These are phyloP conservation scores for Telopea speciosissima DNA, from an alignment of 177 flowering plant species.

Conservation along the genomic window DNA sequence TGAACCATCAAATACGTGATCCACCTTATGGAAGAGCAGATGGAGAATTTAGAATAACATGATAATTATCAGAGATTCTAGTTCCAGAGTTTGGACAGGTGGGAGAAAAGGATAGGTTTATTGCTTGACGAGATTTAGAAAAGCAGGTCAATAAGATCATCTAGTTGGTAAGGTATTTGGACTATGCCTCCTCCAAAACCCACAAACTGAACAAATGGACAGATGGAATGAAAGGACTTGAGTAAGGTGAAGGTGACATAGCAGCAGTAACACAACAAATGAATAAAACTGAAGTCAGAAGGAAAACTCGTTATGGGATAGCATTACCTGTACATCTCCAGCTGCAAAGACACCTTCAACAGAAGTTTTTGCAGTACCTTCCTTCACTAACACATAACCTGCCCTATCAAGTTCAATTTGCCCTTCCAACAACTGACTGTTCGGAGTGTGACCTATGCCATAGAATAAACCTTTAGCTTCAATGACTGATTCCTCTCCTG, in stretches of 20 bases:
- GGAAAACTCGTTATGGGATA: slow-evolving; percentile 3
- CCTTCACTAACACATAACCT: slow-evolving; percentile 82
- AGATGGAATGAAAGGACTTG: background rate
- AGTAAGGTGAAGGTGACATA: background rate
- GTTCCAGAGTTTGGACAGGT: background rate
- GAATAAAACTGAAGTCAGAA: background rate
- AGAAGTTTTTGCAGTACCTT: slow-evolving; percentile 76
- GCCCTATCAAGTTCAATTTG: slow-evolving; percentile 78
- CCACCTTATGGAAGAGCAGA: background rate
- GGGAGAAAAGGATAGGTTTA: background rate
- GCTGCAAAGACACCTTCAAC: slow-evolving; percentile 97
- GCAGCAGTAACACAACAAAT: background rate
- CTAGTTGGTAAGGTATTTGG: background rate
- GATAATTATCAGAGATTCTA: no score
- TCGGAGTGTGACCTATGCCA: slow-evolving; percentile 96
- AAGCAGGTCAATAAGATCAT: background rate
- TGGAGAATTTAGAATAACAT: no score
- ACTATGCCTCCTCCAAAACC: background rate
- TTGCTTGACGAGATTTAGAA: no score
- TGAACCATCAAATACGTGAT: background rate
- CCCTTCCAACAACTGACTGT: slow-evolving; percentile 85
- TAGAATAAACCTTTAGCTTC: slow-evolving; percentile 91
- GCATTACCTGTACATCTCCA: slow-evolving; percentile 94
- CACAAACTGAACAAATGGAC: background rate
- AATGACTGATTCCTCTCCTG: slow-evolving; percentile 72